phyloP scores from a whole-genome alignment of 2,329 filamentous ascomycete genomes.

The Coleophoma cylindrospora region DNA sequence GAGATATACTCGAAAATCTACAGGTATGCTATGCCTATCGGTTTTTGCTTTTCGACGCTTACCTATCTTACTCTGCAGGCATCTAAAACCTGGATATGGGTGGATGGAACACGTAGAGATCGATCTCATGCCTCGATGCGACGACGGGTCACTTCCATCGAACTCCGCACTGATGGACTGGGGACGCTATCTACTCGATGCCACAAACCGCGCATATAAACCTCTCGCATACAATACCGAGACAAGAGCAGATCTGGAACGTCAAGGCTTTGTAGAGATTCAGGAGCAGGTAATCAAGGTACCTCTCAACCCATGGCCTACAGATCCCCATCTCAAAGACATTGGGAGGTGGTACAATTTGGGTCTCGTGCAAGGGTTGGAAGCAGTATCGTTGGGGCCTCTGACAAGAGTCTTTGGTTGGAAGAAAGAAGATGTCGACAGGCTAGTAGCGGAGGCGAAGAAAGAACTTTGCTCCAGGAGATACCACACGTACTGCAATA shows the following conservation, averaged over 20 bases:
- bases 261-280: conserved; percentile 76
- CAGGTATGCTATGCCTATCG: conserved; percentile 40
- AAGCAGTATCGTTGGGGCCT: conserved; percentile 68
- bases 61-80: conserved; percentile 39
- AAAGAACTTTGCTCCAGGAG: conserved; percentile 64
- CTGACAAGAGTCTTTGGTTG: conserved; percentile 62
- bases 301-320: conserved; percentile 70
- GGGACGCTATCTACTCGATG: conserved; percentile 63
- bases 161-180: conserved; percentile 60
- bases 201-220: conserved; percentile 60
- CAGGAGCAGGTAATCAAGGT: conserved; percentile 63
- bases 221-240: conserved; percentile 61
- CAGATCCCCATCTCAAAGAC: conserved; percentile 57
- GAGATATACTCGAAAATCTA: conserved; percentile 68
- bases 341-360: conserved; percentile 82
- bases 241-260: conserved; percentile 56
- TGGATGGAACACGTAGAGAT: conserved; percentile 86
- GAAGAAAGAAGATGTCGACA: conserved; percentile 55
- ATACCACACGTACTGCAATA: conserved; percentile 67
- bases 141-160: conserved; percentile 55
- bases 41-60: conserved; percentile 10
- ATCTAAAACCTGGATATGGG: conserved; percentile 71
- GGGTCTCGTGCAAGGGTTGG: conserved; percentile 66
- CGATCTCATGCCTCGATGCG: conserved; percentile 71
- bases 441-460: conserved; percentile 58